Conservation (phyloP, 805 yeast genomes). For the Tetrapisispora namnaoensis region DNA sequence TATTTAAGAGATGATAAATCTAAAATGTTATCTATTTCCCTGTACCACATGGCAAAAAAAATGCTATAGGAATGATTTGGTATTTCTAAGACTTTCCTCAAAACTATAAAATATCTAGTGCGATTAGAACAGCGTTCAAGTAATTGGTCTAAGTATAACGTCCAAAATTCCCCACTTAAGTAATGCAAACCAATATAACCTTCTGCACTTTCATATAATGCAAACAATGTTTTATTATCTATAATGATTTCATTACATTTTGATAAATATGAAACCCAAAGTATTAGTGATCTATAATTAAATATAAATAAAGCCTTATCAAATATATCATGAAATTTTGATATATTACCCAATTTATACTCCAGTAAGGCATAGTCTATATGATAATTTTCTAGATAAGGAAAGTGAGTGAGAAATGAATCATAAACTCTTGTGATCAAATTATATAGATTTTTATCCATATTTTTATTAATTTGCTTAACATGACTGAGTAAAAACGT, state of each 20-base stretch:
- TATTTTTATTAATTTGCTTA: conserved; percentile 21
- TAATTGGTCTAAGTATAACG: conserved; percentile 23
- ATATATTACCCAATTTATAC: conserved; percentile 24
- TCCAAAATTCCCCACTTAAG: conserved; percentile 29
- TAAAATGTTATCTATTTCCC: conserved; percentile 19
- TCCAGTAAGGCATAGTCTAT: conserved; percentile 29
- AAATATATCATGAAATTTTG: conserved; percentile 20
- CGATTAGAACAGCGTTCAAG: conserved; percentile 14
- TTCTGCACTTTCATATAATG: conserved; percentile 27
- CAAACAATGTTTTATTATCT: conserved; percentile 17
- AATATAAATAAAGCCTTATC: conserved; percentile 15
- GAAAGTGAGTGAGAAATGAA: conserved; percentile 24
- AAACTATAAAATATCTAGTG: conserved; percentile 17
- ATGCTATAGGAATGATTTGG: conserved; percentile 26
- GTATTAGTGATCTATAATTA: conserved; percentile 23
- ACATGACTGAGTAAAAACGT: conserved; percentile 17
- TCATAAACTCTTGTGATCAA: conserved; percentile 20
- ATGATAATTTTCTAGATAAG: conserved; percentile 27
- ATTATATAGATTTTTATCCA: conserved; percentile 12
- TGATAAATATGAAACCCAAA: conserved; percentile 27
- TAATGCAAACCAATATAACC: conserved; percentile 26
- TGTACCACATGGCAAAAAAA: conserved; percentile 26
- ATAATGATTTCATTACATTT: conserved; percentile 21
- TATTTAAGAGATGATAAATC: conserved; percentile 20
- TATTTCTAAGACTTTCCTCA: conserved; percentile 25